A percentile compares a stretch with the other conserved stretches of the same genome.
These are phyloP conservation scores for Pichia sp. DNA, from an alignment of 1,139 yeast species.

Conservation along the genomic window DNA sequence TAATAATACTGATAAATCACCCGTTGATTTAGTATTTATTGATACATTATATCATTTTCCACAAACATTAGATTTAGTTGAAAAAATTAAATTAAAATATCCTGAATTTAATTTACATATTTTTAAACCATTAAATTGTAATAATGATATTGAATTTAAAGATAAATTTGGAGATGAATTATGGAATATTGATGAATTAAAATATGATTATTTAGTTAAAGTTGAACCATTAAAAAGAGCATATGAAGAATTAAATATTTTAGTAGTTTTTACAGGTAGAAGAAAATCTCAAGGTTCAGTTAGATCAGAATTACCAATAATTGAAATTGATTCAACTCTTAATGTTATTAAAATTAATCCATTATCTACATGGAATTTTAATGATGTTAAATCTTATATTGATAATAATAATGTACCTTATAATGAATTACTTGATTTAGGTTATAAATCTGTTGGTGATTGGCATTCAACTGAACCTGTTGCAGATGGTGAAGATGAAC, in stretches of 20 bases:
- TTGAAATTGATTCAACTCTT: conserved; percentile 66
- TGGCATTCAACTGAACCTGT: conserved; percentile 94
- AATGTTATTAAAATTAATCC: conserved; percentile 85
- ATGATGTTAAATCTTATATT: conserved; percentile 63
- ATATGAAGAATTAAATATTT: conserved; percentile 60
- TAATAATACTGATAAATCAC: too few relatives aligned
- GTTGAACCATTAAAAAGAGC: conserved; percentile 92
- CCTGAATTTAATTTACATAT: conserved; percentile 48
- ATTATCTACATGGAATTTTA: conserved; percentile 75
- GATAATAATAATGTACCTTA: conserved; percentile 72
- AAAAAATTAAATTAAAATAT: conserved; percentile 51
- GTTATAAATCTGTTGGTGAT: conserved; percentile 90
- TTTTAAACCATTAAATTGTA: conserved; percentile 56
- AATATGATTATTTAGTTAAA: conserved; percentile 81
- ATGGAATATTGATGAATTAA: conserved; percentile 79
- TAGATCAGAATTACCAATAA: conserved; percentile 63
- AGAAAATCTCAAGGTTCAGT: conserved; percentile 87
- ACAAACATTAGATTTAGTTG: conserved; percentile 77
- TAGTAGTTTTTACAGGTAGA: conserved; percentile 89
- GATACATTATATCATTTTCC: conserved; percentile 93
- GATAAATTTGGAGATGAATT: conserved; percentile 62
- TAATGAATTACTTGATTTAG: conserved; percentile 74
- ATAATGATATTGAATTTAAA: conserved; percentile 59
- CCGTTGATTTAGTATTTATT: conserved; percentile 73
- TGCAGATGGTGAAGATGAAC: conserved; percentile 85